These are phyloP conservation scores for Eucalyptus rudis DNA, from an alignment of 345 rosid genomes.

Conservation along the genomic window DNA sequence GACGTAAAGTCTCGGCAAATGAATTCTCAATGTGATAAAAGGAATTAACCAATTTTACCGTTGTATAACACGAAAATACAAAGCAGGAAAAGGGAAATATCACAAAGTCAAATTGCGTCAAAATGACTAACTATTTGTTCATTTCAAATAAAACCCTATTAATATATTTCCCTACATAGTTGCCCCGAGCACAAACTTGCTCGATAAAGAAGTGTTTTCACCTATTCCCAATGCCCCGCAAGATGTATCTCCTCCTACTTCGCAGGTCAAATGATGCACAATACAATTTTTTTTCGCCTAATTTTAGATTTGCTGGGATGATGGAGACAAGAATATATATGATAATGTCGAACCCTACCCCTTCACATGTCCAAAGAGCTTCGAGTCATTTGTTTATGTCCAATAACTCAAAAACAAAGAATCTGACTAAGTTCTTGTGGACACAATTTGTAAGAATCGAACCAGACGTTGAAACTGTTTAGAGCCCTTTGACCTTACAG, in stretches of 20 bases:
- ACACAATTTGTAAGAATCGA: not conserved
- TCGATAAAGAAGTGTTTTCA: not conserved
- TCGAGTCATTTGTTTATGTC: not conserved
- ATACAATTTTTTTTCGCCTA: not conserved
- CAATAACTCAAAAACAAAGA: not conserved
- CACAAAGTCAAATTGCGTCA: not conserved
- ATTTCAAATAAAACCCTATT: not conserved
- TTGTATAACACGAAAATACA: not conserved
- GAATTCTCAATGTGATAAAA: not conserved
- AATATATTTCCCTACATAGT: not conserved
- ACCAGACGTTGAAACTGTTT: not conserved
- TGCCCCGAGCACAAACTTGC: not conserved
- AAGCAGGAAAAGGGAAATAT: not conserved
- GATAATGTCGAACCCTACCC: not conserved
- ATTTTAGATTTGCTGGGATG: not conserved
- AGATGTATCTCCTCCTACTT: not conserved
- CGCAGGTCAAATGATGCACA: not conserved
- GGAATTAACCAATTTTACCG: not conserved
- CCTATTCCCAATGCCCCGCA: not conserved
- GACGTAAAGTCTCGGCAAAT: not conserved
- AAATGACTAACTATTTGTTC: not conserved
- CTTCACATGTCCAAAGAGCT: not conserved
- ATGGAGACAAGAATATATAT: not conserved
- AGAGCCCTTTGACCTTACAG: not conserved
- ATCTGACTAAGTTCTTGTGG: not conserved